These are phyloP conservation scores for Macaranga tanarius DNA, from an alignment of 441 rosid genomes.

Conservation along the genomic window DNA sequence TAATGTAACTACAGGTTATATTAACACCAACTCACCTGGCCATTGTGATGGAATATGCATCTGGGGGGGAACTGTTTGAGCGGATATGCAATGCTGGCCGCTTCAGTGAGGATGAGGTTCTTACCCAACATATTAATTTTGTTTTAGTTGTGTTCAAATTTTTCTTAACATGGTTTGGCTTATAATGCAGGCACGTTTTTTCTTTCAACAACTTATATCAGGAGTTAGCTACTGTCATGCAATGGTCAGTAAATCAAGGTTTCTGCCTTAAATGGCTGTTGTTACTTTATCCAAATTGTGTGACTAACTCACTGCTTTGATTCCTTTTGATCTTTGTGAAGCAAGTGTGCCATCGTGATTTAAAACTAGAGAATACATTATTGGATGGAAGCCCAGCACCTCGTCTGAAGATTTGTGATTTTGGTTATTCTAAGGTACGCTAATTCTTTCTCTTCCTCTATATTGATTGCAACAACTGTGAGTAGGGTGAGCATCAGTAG, in stretches of 20 bases:
- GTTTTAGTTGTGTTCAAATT: neutral
- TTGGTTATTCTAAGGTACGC: constrained; percentile 96
- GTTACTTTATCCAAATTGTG: constrained; percentile 1
- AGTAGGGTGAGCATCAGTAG: no score
- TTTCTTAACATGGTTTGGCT: neutral
- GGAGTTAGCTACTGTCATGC: constrained; percentile 97
- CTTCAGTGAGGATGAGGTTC: constrained; percentile 97
- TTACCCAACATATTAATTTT: neutral
- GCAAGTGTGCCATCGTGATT: constrained; percentile 97
- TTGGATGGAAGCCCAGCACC: constrained; percentile 97
- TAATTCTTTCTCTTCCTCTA: neutral
- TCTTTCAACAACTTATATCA: constrained; percentile 97
- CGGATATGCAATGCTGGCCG: constrained; percentile 96
- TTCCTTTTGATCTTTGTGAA: constrained; percentile 27
- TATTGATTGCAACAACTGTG: constrained; percentile 1
- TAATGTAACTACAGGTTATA: constrained; percentile 51
- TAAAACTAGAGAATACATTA: constrained; percentile 89
- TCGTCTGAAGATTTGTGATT: constrained; percentile 93
- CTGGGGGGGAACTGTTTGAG: constrained; percentile 98
- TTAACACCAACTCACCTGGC: constrained; percentile 96
- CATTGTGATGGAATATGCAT: constrained; percentile 98
- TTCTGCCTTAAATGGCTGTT: constrained; percentile 17
- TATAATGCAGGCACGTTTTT: constrained; percentile 81
- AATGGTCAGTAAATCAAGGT: constrained; percentile 55
- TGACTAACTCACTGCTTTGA: constrained; percentile 12